Evolutionary conservation across 2,329 filamentous ascomycete species (phyloP).

Genomic region (Camptophora hylomeconis): DNA sequence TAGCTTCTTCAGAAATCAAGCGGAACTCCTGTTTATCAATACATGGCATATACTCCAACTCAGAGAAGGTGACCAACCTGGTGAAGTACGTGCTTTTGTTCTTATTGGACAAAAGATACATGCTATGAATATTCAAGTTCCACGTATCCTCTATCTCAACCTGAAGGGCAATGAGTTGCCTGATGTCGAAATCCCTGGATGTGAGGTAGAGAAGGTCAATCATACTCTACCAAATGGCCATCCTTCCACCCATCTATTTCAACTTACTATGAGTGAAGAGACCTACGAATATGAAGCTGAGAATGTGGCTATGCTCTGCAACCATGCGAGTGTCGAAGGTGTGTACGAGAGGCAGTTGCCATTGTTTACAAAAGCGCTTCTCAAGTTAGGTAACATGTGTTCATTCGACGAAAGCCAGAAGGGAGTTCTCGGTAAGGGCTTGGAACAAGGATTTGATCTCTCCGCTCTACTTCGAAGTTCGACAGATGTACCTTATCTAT

Average conservation of each 20-base stretch:
- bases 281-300: slow-evolving; percentile 73
- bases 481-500: slow-evolving; percentile 61
- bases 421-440: slow-evolving; percentile 79
- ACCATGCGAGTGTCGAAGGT: slow-evolving; percentile 87
- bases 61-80: slow-evolving; percentile 66
- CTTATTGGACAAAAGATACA: slow-evolving; percentile 91
- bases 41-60: slow-evolving; percentile 94
- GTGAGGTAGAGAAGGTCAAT: slow-evolving; percentile 82
- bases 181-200: slow-evolving; percentile 73
- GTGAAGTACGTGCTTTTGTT: slow-evolving; percentile 77
- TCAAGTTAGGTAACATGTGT: slow-evolving; percentile 81
- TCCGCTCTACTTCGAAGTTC: slow-evolving; percentile 56
- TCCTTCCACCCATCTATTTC: slow-evolving; percentile 85
- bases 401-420: slow-evolving; percentile 85
- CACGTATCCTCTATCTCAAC: slow-evolving; percentile 81
- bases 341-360: slow-evolving; percentile 94
- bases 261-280: slow-evolving; percentile 78
- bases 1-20: slow-evolving; percentile 77
- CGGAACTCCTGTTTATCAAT: slow-evolving; percentile 75
- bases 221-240: slow-evolving; percentile 92
- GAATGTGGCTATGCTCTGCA: slow-evolving; percentile 71
- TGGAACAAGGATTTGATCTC: slow-evolving; percentile 90
- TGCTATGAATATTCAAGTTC: slow-evolving; percentile 74
- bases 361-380: slow-evolving; percentile 69
- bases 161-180: slow-evolving; percentile 77